Percentiles rank a stretch among this genome's conserved stretches.
Conservation (phyloP, 306 rosid genomes). For the Luffa aegyptiaca region DNA sequence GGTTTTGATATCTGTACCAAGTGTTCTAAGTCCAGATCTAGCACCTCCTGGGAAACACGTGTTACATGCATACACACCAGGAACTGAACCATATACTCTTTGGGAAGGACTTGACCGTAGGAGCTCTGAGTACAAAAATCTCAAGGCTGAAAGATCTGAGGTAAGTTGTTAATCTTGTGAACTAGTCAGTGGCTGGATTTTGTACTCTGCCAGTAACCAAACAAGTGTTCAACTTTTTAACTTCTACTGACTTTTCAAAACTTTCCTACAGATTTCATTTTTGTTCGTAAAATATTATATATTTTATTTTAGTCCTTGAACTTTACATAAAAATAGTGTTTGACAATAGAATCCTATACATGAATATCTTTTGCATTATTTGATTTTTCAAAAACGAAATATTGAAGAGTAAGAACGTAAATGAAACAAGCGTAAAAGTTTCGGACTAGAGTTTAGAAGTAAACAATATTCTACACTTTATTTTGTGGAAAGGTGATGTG, state of each 20-base stretch:
- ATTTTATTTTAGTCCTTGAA: not conserved
- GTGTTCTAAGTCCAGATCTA: constrained; percentile 67
- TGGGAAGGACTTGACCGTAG: constrained; percentile 84
- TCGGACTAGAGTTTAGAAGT: not conserved
- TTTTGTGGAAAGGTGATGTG: constrained; percentile 47
- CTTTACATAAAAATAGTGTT: not conserved
- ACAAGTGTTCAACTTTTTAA: not conserved
- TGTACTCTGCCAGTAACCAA: not conserved
- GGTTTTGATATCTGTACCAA: constrained; percentile 83
- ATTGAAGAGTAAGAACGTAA: not conserved
- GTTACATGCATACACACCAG: constrained; percentile 81
- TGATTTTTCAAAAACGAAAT: too few species aligned
- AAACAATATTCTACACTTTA: not conserved
- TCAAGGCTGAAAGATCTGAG: constrained; percentile 82
- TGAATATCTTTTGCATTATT: not conserved
- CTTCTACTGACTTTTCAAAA: not conserved
- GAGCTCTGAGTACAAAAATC: constrained; percentile 69
- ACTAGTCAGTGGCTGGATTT: not conserved
- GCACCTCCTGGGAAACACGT: constrained; percentile 85
- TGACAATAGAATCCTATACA: too few species aligned
- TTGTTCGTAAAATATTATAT: too few species aligned
- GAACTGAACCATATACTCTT: constrained; percentile 76
- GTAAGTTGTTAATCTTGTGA: constrained; percentile 18
- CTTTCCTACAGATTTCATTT: not conserved
- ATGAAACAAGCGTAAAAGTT: not conserved